These are phyloP conservation scores for Oryza officinalis DNA, from an alignment of 176 grass and related monocot genomes.

Conservation along the genomic window DNA sequence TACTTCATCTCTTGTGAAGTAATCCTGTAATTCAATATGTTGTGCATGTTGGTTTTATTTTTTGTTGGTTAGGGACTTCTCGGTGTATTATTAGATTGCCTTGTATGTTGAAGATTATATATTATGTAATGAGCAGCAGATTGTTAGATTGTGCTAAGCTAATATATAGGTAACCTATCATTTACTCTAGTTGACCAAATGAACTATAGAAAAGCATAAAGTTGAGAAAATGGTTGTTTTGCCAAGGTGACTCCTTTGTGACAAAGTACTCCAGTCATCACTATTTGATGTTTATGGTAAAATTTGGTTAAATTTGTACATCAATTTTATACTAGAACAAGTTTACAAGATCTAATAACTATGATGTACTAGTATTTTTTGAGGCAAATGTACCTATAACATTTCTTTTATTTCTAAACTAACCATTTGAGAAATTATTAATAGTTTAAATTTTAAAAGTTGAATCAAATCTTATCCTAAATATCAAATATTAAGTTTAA, in stretches of 20 bases:
- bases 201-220: background rate
- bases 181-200: background rate
- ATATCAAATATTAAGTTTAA: no score
- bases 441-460: no score
- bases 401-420: no score
- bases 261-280: no score
- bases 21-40: background rate
- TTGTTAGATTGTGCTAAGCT: background rate
- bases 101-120: conserved; percentile 19
- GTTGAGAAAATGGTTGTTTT: background rate
- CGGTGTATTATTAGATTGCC: background rate
- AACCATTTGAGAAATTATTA: no score
- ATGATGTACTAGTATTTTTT: no score
- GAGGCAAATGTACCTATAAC: no score
- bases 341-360: no score
- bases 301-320: no score
- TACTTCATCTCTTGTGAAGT: conserved; percentile 46
- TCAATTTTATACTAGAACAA: no score
- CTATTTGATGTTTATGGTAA: no score
- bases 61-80: background rate
- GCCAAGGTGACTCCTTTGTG: background rate
- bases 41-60: background rate
- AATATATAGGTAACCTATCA: background rate
- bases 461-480: no score
- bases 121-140: background rate